Percentiles rank a stretch among this genome's conserved stretches.
Evolutionary conservation across 768 basidiomycete species (phyloP).

Genomic region (Postia placenta): DNA sequence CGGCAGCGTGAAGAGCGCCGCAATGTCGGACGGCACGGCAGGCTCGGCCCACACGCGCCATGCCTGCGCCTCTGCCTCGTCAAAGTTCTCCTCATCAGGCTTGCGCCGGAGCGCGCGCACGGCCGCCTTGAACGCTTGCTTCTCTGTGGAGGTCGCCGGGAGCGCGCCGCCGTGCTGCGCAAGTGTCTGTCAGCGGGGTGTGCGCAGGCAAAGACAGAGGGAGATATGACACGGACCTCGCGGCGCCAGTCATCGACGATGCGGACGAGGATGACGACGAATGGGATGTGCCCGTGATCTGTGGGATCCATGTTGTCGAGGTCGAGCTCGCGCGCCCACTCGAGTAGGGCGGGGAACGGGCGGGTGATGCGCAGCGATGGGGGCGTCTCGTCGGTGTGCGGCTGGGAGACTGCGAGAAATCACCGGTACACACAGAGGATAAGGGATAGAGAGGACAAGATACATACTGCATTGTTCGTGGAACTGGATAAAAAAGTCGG

Average conservation of each 20-base stretch:
- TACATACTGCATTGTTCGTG: conserved; percentile 77
- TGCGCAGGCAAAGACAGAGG: neutral
- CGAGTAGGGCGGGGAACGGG: conserved; percentile 77
- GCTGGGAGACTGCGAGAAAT: conserved; percentile 31
- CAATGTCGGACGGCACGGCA: conserved; percentile 58
- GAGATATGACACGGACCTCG: conserved; percentile 34
- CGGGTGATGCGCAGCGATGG: conserved; percentile 82
- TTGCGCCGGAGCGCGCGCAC: conserved; percentile 65
- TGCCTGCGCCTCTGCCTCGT: conserved; percentile 86
- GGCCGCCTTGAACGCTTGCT: conserved; percentile 67
- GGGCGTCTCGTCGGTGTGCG: conserved; percentile 45
- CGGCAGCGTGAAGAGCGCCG: conserved; percentile 56
- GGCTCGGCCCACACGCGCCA: conserved; percentile 72
- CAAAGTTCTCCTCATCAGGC: conserved; percentile 93
- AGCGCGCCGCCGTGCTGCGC: conserved; percentile 59
- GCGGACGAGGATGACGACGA: conserved; percentile 81
- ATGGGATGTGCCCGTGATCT: conserved; percentile 87
- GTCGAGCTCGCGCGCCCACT: conserved; percentile 67
- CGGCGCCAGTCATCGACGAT: conserved; percentile 80
- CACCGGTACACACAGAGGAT: neutral
- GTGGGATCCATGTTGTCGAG: conserved; percentile 79
- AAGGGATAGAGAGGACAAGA: neutral
- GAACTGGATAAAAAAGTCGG: conserved; percentile 84
- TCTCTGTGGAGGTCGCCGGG: conserved; percentile 54
- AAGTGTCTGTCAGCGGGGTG: neutral